Evolutionary conservation across 345 rosid genomes (phyloP).

Genomic region (Eucalyptus victrix): DNA sequence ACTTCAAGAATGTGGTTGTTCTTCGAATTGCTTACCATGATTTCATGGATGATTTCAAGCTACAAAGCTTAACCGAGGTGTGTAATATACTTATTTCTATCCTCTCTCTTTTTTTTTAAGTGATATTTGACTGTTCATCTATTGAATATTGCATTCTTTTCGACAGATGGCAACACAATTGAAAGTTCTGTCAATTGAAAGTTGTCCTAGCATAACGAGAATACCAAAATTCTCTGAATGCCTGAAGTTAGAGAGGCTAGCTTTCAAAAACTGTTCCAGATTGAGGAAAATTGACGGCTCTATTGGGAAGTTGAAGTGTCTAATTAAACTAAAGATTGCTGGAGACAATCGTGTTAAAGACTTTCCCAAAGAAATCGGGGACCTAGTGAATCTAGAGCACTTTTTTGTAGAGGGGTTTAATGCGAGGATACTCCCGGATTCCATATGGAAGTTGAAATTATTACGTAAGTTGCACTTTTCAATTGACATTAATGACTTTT

Average conservation of each 20-base stretch:
- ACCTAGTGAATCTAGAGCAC: background rate
- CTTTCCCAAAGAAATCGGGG: background rate
- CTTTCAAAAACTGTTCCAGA: rapidly evolving
- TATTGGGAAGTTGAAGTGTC: too few species aligned
- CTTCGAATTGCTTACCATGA: background rate
- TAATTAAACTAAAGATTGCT: background rate
- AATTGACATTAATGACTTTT: too few species aligned
- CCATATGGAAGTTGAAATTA: too few species aligned
- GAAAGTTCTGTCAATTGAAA: background rate
- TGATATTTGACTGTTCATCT: background rate
- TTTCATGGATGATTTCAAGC: background rate
- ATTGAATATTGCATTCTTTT: background rate
- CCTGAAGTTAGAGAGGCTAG: background rate
- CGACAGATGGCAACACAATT: background rate
- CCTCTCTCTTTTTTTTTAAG: background rate
- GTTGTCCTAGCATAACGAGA: background rate
- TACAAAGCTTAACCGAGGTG: background rate
- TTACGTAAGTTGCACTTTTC: too few species aligned
- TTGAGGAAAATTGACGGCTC: too few species aligned
- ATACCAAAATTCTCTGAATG: background rate
- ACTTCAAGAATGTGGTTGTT: background rate
- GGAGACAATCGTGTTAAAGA: too few species aligned
- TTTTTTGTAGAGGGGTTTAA: background rate
- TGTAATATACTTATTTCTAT: background rate
- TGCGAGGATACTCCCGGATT: background rate